These are phyloP conservation scores for Gigaspora rosea DNA, from an alignment of 192 early-diverging fungal species.

Conservation along the genomic window DNA sequence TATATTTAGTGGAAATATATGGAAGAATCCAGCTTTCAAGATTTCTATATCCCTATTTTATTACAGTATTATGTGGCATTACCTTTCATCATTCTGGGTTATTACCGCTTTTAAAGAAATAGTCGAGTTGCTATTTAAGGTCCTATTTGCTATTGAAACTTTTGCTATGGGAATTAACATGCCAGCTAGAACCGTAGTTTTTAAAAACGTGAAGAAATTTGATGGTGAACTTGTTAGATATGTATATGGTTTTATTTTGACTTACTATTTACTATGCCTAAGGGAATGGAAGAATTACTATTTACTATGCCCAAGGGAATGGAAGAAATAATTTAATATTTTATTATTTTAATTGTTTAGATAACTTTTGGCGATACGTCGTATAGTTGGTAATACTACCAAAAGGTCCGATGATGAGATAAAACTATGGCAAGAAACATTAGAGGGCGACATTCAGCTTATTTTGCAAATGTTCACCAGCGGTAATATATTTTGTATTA, in stretches of 20 bases:
- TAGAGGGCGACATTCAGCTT: no score
- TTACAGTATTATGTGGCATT: slow-evolving; percentile 89
- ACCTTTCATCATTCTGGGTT: slow-evolving; percentile 97
- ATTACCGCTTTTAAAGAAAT: slow-evolving; percentile 94
- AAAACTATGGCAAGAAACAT: no score
- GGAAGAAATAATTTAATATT: no score
- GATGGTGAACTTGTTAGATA: slow-evolving; percentile 69
- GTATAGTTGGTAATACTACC: no score
- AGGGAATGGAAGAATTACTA: no score
- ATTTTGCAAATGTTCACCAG: no score
- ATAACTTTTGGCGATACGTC: slow-evolving; percentile 71
- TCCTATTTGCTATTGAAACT: slow-evolving; percentile 97
- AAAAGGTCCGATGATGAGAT: no score
- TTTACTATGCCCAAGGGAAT: no score
- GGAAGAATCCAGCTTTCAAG: slow-evolving; percentile 34
- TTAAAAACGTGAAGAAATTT: slow-evolving; percentile 79
- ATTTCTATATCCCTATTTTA: slow-evolving; percentile 81
- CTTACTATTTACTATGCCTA: no score
- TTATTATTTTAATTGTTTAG: neutral
- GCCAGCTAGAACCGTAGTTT: slow-evolving; percentile 98
- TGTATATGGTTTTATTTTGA: no score
- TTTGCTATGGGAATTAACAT: slow-evolving; percentile 99
- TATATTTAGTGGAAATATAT: no score
- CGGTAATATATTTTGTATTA: neutral
- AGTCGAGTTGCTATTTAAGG: slow-evolving; percentile 98